Evolutionary conservation across 2,329 filamentous ascomycete genomes (phyloP), one percentile per base, ranked within the genome.

Genomic region (Leptographium galeiforme): DNA sequence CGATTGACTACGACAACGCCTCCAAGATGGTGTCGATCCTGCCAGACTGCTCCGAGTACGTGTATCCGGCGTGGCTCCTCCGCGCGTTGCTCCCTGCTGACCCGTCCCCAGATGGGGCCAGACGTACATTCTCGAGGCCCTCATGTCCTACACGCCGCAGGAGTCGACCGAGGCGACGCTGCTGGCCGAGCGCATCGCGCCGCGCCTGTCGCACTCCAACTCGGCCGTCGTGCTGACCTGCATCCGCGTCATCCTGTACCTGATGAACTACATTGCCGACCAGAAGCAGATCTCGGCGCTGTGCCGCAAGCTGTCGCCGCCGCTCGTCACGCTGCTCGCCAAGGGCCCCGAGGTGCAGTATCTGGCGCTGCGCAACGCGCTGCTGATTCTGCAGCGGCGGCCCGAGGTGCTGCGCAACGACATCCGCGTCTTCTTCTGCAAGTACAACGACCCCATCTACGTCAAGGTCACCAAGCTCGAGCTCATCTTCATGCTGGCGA

Each of bases 341-440:
- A 98, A 98, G 70, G 91, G 91, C 0, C 89, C 93, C 0, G 93
- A 98, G 66, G 93, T 98, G n/a, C 93, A 98, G 67, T 98, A 98
- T 64, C 77, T 98, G 8, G 93, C 93, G 0, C 77, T 98, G 18
- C 79, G 93, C 58, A 98, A 98, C 65, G 93, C 93, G 0, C 77
- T 98, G 2, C 75, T 98, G 14, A 98, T 98, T 60, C 73, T 98
- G 51, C 93, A 98, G 67, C 79, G 91, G 61, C 79, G 91, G 53
- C 93, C 93, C 0, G 93, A 97, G 63, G 91, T 98, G 10, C 70
- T 98, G 52, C 82, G 89, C 58, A 97, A 96, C 68, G 93, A 98
- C 67, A 97, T 98, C 57, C 82, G 93, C 48, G 93, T 98, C 36
- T 98, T 98, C 72, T 98, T 98, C 71, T 98, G 93, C 81, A 98